These are phyloP conservation scores for Lactarius pseudohatsudake DNA, from an alignment of 768 basidiomycete species.

Conservation along the genomic window DNA sequence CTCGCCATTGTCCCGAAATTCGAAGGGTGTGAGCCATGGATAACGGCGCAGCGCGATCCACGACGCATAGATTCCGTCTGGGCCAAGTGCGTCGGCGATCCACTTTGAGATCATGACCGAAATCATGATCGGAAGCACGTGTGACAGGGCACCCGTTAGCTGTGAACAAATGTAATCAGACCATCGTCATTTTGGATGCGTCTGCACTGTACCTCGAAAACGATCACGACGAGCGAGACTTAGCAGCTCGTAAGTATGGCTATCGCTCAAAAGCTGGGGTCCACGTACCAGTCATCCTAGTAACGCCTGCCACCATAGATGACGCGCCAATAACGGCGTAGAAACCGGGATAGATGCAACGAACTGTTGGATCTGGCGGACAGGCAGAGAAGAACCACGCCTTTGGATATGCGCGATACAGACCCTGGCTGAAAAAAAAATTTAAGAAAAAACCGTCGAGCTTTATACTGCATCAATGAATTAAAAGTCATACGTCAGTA, in stretches of 20 bases:
- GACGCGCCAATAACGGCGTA: constrained; percentile 77
- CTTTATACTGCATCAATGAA: neutral
- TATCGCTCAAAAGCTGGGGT: neutral
- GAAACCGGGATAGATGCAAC: constrained; percentile 73
- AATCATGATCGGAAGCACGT: constrained; percentile 82
- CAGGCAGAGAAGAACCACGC: constrained; percentile 73
- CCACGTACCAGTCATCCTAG: constrained; percentile 67
- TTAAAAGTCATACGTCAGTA: constrained; percentile 52
- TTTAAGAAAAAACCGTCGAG: neutral
- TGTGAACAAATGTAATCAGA: constrained; percentile 31
- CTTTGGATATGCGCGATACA: constrained; percentile 62
- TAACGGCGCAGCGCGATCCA: constrained; percentile 74
- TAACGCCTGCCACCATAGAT: constrained; percentile 74
- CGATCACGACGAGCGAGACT: constrained; percentile 76
- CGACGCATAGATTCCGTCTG: constrained; percentile 66
- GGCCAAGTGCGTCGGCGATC: constrained; percentile 70
- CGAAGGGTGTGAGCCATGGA: constrained; percentile 65
- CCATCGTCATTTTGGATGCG: neutral
- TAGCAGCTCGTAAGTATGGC: neutral
- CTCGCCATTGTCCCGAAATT: constrained; percentile 65
- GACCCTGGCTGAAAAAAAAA: constrained; percentile 52
- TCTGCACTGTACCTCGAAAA: constrained; percentile 57
- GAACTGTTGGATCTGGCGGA: constrained; percentile 65
- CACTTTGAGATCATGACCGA: constrained; percentile 76
- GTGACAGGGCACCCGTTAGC: constrained; percentile 77